Conservation (phyloP, 129 eudicot genomes). For the Artemisia argyi region DNA sequence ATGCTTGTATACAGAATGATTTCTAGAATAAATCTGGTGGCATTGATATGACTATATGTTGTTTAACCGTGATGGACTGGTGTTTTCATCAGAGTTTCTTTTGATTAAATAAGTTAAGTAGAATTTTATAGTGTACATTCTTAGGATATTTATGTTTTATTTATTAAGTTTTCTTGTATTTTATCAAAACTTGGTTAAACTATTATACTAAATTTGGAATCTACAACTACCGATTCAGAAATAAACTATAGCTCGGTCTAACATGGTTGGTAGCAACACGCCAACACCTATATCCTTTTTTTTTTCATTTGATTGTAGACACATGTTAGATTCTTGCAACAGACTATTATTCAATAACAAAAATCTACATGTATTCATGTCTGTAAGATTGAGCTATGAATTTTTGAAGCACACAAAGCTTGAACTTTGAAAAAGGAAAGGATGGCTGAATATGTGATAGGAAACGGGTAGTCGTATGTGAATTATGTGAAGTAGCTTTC, state of each 20-base stretch:
- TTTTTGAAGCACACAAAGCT: not conserved
- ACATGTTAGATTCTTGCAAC: not conserved
- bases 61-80: too few relatives aligned
- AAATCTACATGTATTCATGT: not conserved
- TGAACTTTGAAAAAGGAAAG: not conserved
- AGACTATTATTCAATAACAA: not conserved
- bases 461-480: constrained; percentile 1
- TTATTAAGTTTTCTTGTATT: not conserved
- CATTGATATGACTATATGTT: too few relatives aligned
- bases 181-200: not conserved
- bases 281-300: not conserved
- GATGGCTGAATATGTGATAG: not conserved
- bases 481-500: constrained; percentile 1
- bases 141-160: not conserved
- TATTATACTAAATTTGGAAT: not conserved
- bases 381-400: not conserved
- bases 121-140: not conserved
- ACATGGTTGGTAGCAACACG: not conserved
- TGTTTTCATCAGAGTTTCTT: too few relatives aligned
- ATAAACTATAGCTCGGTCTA: not conserved
- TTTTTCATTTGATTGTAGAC: not conserved
- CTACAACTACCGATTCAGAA: not conserved
- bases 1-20: too few relatives aligned
- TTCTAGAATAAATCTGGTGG: too few relatives aligned
- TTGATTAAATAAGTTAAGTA: too few relatives aligned